Evolutionary conservation across 495 filamentous ascomycete species (phyloP), one percentile per base, ranked within the genome.

Genomic region (Penicillium waksmanii): DNA sequence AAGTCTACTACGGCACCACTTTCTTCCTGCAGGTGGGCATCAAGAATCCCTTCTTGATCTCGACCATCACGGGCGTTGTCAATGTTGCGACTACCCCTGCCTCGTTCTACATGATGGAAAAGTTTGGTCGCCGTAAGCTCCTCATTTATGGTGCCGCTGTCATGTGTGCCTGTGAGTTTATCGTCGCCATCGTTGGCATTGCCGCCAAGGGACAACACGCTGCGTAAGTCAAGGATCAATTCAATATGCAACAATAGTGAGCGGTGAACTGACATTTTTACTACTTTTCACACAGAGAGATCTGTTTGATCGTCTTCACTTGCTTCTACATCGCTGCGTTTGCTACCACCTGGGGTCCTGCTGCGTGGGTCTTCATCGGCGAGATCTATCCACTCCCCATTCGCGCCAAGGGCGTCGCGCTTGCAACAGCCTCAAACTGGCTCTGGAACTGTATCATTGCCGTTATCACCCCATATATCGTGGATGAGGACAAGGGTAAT

Each of bases 321-420:
- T 87, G 87, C 70, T 87, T 93, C 78, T 93, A 91, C 82, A 90
- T 93, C 72, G 90, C 90, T 76, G 89, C 88, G 77, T 93, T 92
- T 67, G 90, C 90, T 36, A 84, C 80, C 38, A 89, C 88, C 17
- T 95, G 89, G 90, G 91, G 91, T 46, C 89, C 90, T n/a, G 78
- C 62, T 27, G 88, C 85, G 21, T 92, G 90, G 90, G 87, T 93
- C 55, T 80, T 93, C 66, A 88, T 92, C 60, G 90, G 90, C 61
- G 90, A 93, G 74, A 88, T 92, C 71, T 93, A 87, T 80, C 89
- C 89, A 17, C 84, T 93, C 21, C 88, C 85, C 17, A 91, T 92
- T 74, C 88, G 90, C 60, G 84, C 89, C 7, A 86, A 86, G 55
- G 89, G 89, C 71, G 88, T 93, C 47, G 88, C 79, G 48, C 80